Conservation (phyloP, 345 rosid species). For the Brassica cretica region DNA sequence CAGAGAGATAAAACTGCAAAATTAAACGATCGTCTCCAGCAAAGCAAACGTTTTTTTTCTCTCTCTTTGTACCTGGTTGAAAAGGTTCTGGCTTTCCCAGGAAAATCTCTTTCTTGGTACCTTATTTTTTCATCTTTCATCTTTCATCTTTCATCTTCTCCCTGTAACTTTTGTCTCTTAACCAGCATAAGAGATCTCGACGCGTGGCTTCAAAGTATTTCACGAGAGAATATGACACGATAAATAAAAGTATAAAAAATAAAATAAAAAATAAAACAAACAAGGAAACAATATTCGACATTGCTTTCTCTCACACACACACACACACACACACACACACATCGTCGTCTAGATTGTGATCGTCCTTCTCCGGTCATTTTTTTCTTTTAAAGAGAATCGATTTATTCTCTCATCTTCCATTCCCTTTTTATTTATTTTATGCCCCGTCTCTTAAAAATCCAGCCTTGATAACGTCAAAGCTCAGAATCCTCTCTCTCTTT, state of each 20-base stretch:
- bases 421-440: not conserved
- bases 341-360: constrained; percentile 20
- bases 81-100: constrained; percentile 31
- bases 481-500: constrained; percentile 18
- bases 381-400: constrained; percentile 13
- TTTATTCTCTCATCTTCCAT: not conserved
- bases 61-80: not conserved
- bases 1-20: not conserved
- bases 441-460: constrained; percentile 46
- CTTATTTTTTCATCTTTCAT: not conserved
- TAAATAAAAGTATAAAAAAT: not conserved
- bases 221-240: not conserved
- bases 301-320: constrained; percentile 24
- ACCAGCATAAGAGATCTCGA: not conserved
- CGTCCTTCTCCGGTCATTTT: constrained; percentile 17
- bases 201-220: constrained; percentile 28
- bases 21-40: not conserved
- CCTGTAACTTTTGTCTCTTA: not conserved
- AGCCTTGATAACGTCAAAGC: constrained; percentile 57
- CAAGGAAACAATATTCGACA: constrained; percentile 29
- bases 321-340: not conserved
- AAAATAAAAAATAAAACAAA: not conserved
- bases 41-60: not conserved
- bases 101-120: constrained; percentile 27
- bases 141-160: not conserved